Conservation (phyloP, 768 basidiomycete genomes). For the Neoboletus subvelutipes region DNA sequence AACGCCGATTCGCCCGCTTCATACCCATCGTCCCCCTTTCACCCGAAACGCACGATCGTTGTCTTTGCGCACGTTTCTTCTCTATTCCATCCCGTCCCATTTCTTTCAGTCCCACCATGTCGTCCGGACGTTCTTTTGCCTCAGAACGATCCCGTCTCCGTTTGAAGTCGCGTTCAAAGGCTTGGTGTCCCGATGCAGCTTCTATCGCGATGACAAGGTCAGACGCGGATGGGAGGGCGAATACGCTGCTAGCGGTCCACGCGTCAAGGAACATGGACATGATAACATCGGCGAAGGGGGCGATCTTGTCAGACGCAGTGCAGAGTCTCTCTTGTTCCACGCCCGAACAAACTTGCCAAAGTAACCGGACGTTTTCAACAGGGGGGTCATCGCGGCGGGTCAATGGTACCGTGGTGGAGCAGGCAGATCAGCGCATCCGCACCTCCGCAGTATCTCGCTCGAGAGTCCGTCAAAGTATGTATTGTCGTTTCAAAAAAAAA, state of each 20-base stretch:
- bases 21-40: conserved; percentile 71
- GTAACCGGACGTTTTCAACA: conserved; percentile 49
- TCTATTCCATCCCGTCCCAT: conserved; percentile 86
- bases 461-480: conserved; percentile 65
- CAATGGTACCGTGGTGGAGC: conserved; percentile 31
- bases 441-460: background rate
- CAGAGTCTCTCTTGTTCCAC: conserved; percentile 82
- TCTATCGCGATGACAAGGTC: background rate
- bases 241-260: too few species aligned
- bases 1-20: conserved; percentile 79
- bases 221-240: conserved; percentile 50
- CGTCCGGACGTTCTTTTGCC: conserved; percentile 71
- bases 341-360: conserved; percentile 92
- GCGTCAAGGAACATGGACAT: background rate
- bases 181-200: background rate
- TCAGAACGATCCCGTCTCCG: conserved; percentile 69
- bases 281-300: too few species aligned
- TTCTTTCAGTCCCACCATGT: conserved; percentile 72
- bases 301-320: conserved; percentile 37
- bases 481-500: conserved; percentile 28
- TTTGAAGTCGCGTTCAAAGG: conserved; percentile 47
- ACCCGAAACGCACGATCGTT: conserved; percentile 65
- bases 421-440: background rate
- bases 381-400: background rate
- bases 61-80: conserved; percentile 73